phyloP scores from a whole-genome alignment of 352 stramenopile species.

The Phytophthora ohioensis region DNA sequence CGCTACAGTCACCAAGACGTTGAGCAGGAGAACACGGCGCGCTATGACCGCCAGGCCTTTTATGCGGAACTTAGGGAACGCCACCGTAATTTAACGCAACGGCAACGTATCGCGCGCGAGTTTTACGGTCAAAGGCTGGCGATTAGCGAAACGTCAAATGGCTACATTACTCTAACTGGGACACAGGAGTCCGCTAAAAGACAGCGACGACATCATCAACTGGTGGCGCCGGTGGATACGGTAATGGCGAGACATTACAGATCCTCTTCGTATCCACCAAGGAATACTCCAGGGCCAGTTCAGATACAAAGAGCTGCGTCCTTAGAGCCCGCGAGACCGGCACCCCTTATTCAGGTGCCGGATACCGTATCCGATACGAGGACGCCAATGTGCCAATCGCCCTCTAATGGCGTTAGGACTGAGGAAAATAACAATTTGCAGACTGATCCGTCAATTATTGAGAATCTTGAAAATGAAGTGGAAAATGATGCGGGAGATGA shows the following conservation, averaged over 20 bases:
- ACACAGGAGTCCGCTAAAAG: neutral
- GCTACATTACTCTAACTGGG: conserved; percentile 1
- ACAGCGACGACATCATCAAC: neutral
- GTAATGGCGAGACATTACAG: neutral
- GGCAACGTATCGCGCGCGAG: conserved; percentile 22
- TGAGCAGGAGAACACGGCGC: neutral
- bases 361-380: neutral
- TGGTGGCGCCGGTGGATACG: neutral
- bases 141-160: neutral
- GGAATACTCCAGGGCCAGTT: neutral
- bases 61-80: conserved; percentile 34
- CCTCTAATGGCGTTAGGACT: neutral
- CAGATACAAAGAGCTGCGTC: neutral
- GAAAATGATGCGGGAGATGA: neutral
- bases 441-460: conserved; percentile 12
- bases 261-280: neutral
- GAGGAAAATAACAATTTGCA: neutral
- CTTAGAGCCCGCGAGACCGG: neutral
- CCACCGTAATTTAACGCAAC: conserved; percentile 31
- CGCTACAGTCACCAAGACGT: conserved; percentile 1
- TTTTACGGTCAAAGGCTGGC: conserved; percentile 12
- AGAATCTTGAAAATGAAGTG: conserved; percentile 20
- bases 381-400: neutral
- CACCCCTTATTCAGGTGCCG: neutral
- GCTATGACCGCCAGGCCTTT: conserved; percentile 18